Percentiles rank a stretch among this genome's conserved stretches.
Conservation (phyloP, 2,329 filamentous ascomycete genomes). For the Pseudocercospora cruenta region DNA sequence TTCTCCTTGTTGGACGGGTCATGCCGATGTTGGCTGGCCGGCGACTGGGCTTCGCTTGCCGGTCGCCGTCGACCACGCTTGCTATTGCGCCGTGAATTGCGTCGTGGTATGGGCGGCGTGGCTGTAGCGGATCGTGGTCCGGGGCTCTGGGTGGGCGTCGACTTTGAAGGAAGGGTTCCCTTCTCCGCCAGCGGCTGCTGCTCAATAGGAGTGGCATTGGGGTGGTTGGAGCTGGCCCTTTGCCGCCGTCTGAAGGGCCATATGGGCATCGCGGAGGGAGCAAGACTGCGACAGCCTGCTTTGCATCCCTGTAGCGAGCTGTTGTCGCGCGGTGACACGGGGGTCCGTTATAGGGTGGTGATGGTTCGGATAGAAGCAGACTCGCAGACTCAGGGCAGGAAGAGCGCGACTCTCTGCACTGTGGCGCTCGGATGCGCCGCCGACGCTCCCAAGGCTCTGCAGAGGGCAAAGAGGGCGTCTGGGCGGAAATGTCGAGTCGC, state of each 20-base stretch:
- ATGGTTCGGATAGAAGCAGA: not conserved
- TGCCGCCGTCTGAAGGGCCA: constrained; percentile 81
- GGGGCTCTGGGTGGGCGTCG: constrained; percentile 12
- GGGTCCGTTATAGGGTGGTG: constrained; percentile 3
- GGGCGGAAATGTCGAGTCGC: constrained; percentile 9
- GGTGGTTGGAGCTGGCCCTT: constrained; percentile 27
- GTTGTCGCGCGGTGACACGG: constrained; percentile 1
- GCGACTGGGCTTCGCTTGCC: constrained; percentile 10
- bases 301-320: constrained; percentile 23
- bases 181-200: constrained; percentile 56
- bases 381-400: not conserved
- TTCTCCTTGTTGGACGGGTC: constrained; percentile 31
- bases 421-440: constrained; percentile 7
- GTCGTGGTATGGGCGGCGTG: constrained; percentile 28
- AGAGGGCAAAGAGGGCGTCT: not conserved
- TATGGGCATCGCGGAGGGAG: constrained; percentile 64
- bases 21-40: constrained; percentile 15
- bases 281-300: constrained; percentile 1
- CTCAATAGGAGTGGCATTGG: constrained; percentile 23
- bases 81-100: constrained; percentile 7
- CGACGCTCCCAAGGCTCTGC: not conserved
- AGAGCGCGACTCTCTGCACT: constrained; percentile 4
- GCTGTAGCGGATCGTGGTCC: constrained; percentile 21
- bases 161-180: constrained; percentile 37
- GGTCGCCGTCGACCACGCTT: constrained; percentile 3